Base-by-base conservation (phyloP, 176 grass and related monocot genomes). In the Lolium multiflorum region DNA sequence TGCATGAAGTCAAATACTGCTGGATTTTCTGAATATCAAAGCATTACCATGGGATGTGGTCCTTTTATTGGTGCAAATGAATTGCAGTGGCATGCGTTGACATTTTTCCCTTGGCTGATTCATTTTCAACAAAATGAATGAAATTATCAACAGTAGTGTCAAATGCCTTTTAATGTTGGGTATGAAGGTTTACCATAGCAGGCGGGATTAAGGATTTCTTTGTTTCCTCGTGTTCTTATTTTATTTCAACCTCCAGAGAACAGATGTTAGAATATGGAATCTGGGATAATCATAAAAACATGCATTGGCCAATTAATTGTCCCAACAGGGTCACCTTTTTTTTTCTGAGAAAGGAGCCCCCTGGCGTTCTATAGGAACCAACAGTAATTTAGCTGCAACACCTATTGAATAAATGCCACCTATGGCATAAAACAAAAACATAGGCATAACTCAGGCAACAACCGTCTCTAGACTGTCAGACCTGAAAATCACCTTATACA, bases 31-130 rank as follows among this genome's bases (percentile, higher is more conserved):
- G 4, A 76, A 7, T 21, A 57, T 50, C 69, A 47, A 58, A 66
- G 17, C 12, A 15, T 13, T 65, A 11, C n/a, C n/a, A 13, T 65
- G 15, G 1, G 15, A 22, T 55, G 6, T 81, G 56, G 5, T n/a
- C 55, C 54, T 52, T 79, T 17, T 84, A 22, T 79, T 79, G 75
- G 11, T 10, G 3, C 55, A 78, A 17, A 79, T 39, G 26, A 25
- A 61, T 70, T 15, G 11, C 47, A 44, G 3, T 24, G 11, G 4
- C 48, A 37, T 20, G 47, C 41, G 5, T 17, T 18, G 51, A 2
- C 11, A 10, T 63, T 76, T 59, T n/a, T 15, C 49, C 28, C 18
- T 81, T 38, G 4, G 4, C 31, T 44, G 44, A 18, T 57, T 82
- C 15, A 14, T 51, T 3, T 54, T 55, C 11, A 16, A 18, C 16